These are phyloP conservation scores for Tetrapisispora arboricola DNA, from an alignment of 805 yeast genomes.

Conservation along the genomic window DNA sequence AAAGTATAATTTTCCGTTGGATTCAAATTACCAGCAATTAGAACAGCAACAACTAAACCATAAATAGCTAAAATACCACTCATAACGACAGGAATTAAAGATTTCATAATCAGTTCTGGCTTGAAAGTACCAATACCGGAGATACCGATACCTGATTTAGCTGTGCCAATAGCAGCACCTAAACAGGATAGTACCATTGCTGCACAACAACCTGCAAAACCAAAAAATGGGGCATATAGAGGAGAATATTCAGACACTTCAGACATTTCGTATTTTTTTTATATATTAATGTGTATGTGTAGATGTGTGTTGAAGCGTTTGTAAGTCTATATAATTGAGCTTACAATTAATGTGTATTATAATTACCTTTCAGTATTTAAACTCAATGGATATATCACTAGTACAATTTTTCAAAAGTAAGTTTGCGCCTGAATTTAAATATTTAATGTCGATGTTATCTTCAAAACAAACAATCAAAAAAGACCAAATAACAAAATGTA, in stretches of 20 bases:
- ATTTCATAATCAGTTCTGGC: conserved; percentile 94
- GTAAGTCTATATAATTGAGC: neutral
- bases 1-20: conserved; percentile 74
- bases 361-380: no score
- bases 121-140: conserved; percentile 96
- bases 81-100: conserved; percentile 95
- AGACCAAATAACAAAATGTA: no score
- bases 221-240: conserved; percentile 91
- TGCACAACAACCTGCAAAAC: conserved; percentile 93
- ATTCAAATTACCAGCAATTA: conserved; percentile 82
- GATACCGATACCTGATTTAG: conserved; percentile 96
- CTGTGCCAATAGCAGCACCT: conserved; percentile 99
- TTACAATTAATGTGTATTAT: no score
- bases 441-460: no score
- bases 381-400: no score
- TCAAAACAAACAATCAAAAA: no score
- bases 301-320: neutral
- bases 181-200: conserved; percentile 86
- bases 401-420: no score
- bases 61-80: conserved; percentile 95
- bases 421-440: no score
- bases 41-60: conserved; percentile 92
- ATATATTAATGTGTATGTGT: conserved; percentile 5
- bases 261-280: neutral
- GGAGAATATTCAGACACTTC: conserved; percentile 58